These are phyloP conservation scores for Terana coerulea DNA, from an alignment of 768 basidiomycete genomes.

Conservation along the genomic window DNA sequence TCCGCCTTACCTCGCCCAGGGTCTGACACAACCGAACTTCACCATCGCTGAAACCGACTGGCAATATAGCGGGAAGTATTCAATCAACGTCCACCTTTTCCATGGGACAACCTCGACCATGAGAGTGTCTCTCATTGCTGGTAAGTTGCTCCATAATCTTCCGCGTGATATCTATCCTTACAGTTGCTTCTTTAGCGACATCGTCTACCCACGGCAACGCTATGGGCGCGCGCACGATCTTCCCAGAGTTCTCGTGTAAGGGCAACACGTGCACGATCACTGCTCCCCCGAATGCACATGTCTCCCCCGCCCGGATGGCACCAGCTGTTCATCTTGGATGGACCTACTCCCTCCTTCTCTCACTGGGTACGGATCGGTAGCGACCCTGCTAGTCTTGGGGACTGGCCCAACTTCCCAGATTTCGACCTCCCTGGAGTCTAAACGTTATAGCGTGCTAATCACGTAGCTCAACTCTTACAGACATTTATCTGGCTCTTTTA, in stretches of 20 bases:
- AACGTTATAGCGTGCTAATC: too few species aligned
- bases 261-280: constrained; percentile 75
- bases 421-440: constrained; percentile 64
- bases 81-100: constrained; percentile 43
- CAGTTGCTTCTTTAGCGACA: constrained; percentile 39
- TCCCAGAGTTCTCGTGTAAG: constrained; percentile 66
- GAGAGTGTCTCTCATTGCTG: constrained; percentile 64
- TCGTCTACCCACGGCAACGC: constrained; percentile 78
- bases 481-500: too few species aligned
- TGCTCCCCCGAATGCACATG: constrained; percentile 64
- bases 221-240: constrained; percentile 70
- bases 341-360: constrained; percentile 74
- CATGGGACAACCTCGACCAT: constrained; percentile 44
- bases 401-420: constrained; percentile 69
- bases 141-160: too few species aligned
- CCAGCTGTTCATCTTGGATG: constrained; percentile 73
- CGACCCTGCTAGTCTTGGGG: constrained; percentile 66
- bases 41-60: constrained; percentile 59
- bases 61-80: constrained; percentile 50
- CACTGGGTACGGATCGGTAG: constrained; percentile 77
- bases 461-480: too few species aligned
- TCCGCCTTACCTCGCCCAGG: constrained; percentile 77
- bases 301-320: constrained; percentile 78
- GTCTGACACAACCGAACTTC: constrained; percentile 58
- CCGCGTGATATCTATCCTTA: too few species aligned